These are phyloP conservation scores for Nakaseomyces uthaithaninus DNA, from an alignment of 1,139 yeast genomes.

Conservation along the genomic window DNA sequence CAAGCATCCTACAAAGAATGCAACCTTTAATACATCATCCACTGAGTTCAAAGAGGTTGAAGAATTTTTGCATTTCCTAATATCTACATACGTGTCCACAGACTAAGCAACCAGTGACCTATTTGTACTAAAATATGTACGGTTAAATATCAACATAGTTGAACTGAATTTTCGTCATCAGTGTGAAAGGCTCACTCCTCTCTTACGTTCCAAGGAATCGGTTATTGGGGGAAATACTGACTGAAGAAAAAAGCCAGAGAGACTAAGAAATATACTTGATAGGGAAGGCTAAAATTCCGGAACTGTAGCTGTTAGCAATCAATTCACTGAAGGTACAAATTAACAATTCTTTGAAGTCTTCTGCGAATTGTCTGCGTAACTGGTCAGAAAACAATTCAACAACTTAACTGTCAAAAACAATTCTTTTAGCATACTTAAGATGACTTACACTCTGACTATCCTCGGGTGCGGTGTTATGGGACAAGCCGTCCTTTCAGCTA, in stretches of 20 bases:
- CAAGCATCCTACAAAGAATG: conserved; percentile 9
- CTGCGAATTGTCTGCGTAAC: too few relatives aligned
- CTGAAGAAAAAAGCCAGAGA: conserved; percentile 1
- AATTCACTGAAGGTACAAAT: too few relatives aligned
- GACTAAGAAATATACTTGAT: neutral
- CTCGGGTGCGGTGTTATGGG: conserved; percentile 97
- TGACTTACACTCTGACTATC: conserved; percentile 53
- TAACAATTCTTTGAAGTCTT: too few relatives aligned
- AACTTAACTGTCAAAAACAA: too few relatives aligned
- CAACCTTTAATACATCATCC: conserved; percentile 25
- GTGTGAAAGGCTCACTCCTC: conserved; percentile 4
- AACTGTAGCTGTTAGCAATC: too few relatives aligned
- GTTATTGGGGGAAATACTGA: neutral
- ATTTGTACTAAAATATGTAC: neutral
- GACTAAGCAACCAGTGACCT: conserved; percentile 45
- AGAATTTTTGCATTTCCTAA: conserved; percentile 30
- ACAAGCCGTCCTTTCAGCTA: conserved; percentile 85
- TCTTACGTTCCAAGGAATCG: neutral
- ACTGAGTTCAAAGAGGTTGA: conserved; percentile 31
- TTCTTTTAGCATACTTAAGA: too few relatives aligned
- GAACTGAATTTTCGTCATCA: neutral
- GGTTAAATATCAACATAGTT: neutral
- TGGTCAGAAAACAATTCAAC: neutral
- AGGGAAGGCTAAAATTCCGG: neutral
- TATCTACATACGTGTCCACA: conserved; percentile 21